These are phyloP conservation scores for Monosporascus sp. DNA, from an alignment of 2,329 filamentous ascomycete genomes.

Conservation along the genomic window DNA sequence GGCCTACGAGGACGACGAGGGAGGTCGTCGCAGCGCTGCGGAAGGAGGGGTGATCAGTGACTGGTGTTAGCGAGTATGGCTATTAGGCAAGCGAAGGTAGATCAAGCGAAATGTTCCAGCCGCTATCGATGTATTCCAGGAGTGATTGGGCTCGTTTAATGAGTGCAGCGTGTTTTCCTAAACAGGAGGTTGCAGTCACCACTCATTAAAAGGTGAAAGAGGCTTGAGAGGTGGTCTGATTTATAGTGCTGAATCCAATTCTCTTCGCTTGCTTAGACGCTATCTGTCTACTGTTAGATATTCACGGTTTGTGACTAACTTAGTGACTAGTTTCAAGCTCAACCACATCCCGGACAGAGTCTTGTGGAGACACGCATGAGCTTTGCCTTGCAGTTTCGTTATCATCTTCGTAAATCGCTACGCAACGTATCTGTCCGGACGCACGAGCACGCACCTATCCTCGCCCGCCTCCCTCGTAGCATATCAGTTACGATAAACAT, in stretches of 20 bases:
- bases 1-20: slow-evolving; percentile 5
- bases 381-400: slow-evolving; percentile 11
- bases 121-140: too few relatives aligned
- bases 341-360: slow-evolving; percentile 3
- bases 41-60: not conserved
- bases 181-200: too few relatives aligned
- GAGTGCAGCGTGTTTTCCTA: too few relatives aligned
- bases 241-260: too few relatives aligned
- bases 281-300: too few relatives aligned
- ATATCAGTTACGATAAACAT: slow-evolving; percentile 53
- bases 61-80: too few relatives aligned
- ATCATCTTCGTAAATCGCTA: slow-evolving; percentile 34
- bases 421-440: slow-evolving; percentile 54
- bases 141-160: too few relatives aligned
- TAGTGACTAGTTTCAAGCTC: not conserved
- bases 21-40: not conserved
- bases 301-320: not conserved
- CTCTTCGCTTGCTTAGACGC: too few relatives aligned
- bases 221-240: too few relatives aligned
- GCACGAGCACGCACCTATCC: slow-evolving; percentile 51
- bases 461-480: slow-evolving; percentile 48
- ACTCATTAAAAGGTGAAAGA: too few relatives aligned
- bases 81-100: too few relatives aligned
- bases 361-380: slow-evolving; percentile 15
- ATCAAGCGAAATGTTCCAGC: too few relatives aligned